phyloP scores from a whole-genome alignment of 495 filamentous ascomycete genomes.

The Xylaria intraflava region DNA sequence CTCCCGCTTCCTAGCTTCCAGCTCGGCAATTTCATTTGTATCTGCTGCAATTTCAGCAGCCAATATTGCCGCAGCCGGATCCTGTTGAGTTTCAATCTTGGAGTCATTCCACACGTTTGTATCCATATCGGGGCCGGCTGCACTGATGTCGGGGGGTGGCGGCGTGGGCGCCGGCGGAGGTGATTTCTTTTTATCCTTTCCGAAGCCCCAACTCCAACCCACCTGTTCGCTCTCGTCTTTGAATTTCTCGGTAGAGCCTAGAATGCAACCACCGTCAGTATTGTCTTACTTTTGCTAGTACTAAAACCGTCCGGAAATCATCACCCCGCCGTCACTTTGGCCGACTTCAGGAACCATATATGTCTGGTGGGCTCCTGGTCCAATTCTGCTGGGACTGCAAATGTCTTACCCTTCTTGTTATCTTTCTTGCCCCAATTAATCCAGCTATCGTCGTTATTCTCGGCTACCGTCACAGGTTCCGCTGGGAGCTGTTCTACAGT shows the following conservation, averaged over 20 bases:
- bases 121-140: constrained; percentile 12
- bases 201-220: constrained; percentile 32
- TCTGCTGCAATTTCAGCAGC: constrained; percentile 27
- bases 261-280: constrained; percentile 29
- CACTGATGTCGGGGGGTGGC: constrained; percentile 30
- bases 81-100: constrained; percentile 10
- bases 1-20: constrained; percentile 29
- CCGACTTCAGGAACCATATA: constrained; percentile 15
- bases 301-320: constrained; percentile 32
- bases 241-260: constrained; percentile 42
- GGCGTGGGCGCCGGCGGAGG: constrained; percentile 37
- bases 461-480: constrained; percentile 1
- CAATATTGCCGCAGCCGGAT: constrained; percentile 14
- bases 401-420: constrained; percentile 29
- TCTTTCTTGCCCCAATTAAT: constrained; percentile 26
- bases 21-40: constrained; percentile 28
- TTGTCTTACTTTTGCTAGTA: constrained; percentile 26
- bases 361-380: constrained; percentile 23
- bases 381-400: constrained; percentile 27
- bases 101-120: constrained; percentile 20
- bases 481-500: constrained; percentile 8
- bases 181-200: constrained; percentile 37
- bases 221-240: constrained; percentile 26
- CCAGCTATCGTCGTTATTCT: constrained; percentile 22
- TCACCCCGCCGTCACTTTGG: constrained; percentile 21